Evolutionary conservation across 2,329 filamentous ascomycete genomes (phyloP).

Genomic region (Paraphoma sp.): DNA sequence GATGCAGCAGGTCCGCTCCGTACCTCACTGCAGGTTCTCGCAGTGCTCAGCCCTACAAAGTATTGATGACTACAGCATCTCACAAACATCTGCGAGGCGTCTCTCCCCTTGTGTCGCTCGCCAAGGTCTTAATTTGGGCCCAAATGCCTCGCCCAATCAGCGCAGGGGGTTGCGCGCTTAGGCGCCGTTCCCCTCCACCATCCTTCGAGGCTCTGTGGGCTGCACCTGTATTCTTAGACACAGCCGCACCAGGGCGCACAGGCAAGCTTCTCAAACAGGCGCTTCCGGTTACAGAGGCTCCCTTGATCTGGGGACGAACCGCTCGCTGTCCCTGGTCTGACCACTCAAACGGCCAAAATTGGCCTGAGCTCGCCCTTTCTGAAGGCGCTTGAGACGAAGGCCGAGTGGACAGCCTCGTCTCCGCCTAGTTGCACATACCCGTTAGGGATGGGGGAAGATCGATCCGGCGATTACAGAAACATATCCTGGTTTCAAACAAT

Average conservation of each 20-base stretch:
- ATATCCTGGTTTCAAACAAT: conserved; percentile 47
- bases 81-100: conserved; percentile 19
- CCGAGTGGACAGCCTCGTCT: conserved; percentile 37
- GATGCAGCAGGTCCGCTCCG: conserved; percentile 10
- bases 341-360: conserved; percentile 40
- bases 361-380: conserved; percentile 35
- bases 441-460: conserved; percentile 31
- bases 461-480: conserved; percentile 51
- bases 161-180: conserved; percentile 26
- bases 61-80: conserved; percentile 34
- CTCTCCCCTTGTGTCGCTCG: conserved; percentile 21
- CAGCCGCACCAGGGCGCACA: conserved; percentile 39
- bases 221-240: conserved; percentile 43
- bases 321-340: conserved; percentile 28
- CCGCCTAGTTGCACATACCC: conserved; percentile 38
- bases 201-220: conserved; percentile 23
- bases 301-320: conserved; percentile 33
- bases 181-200: conserved; percentile 37
- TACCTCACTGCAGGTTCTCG: conserved; percentile 26
- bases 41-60: conserved; percentile 39
- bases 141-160: conserved; percentile 35
- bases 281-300: conserved; percentile 36
- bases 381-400: conserved; percentile 38
- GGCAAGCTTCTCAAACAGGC: conserved; percentile 43
- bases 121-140: conserved; percentile 36